Evolutionary conservation across 805 yeast species (phyloP).

Genomic region (Kuraishia piskuri): DNA sequence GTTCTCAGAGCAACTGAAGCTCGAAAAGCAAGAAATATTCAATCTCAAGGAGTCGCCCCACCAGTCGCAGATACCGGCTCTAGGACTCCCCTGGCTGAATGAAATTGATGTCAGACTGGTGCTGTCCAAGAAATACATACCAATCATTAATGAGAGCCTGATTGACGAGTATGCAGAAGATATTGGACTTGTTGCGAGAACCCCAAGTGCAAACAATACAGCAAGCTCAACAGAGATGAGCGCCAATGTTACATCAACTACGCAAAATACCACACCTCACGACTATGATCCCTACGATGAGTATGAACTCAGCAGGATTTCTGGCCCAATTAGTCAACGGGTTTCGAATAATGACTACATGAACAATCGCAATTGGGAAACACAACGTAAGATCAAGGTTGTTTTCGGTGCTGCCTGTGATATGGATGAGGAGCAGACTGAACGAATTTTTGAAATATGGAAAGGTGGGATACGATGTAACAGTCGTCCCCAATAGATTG

Average conservation of each 20-base stretch:
- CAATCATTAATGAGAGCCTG: slow-evolving; percentile 24
- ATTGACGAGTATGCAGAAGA: slow-evolving; percentile 25
- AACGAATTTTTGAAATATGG: slow-evolving; percentile 24
- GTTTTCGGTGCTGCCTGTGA: slow-evolving; percentile 20
- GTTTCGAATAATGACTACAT: slow-evolving; percentile 19
- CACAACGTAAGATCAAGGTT: slow-evolving; percentile 18
- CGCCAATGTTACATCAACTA: neutral
- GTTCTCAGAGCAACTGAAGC: slow-evolving; percentile 14
- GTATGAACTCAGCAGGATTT: neutral
- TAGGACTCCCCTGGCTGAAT: slow-evolving; percentile 50
- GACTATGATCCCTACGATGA: neutral
- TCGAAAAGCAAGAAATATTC: slow-evolving; percentile 18
- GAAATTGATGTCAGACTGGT: slow-evolving; percentile 40
- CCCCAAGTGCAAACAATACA: neutral
- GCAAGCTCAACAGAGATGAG: neutral
- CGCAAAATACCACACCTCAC: neutral
- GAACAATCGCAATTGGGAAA: slow-evolving; percentile 22
- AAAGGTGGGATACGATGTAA: slow-evolving; percentile 25
- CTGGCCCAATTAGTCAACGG: slow-evolving; percentile 2
- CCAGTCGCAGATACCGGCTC: slow-evolving; percentile 36
- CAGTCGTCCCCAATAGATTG: neutral
- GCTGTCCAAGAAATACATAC: slow-evolving; percentile 32
- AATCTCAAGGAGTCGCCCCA: slow-evolving; percentile 20
- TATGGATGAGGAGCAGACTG: neutral
- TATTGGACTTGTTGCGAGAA: slow-evolving; percentile 12